These are phyloP conservation scores for Solanum neorickii DNA, from an alignment of 257 asterid species.

Conservation along the genomic window DNA sequence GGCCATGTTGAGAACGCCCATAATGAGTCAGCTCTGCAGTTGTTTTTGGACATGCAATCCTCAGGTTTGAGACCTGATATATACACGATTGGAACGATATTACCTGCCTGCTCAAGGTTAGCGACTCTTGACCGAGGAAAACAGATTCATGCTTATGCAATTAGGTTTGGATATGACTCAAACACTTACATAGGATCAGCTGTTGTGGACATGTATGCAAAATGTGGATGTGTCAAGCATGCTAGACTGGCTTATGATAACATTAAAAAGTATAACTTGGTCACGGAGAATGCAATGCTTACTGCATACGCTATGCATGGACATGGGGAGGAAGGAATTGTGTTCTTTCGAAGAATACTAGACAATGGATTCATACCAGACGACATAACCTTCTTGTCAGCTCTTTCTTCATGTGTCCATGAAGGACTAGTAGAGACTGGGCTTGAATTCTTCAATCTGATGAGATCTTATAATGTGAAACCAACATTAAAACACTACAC, in stretches of 20 bases:
- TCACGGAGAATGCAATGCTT: slow-evolving; percentile 65
- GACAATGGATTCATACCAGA: slow-evolving; percentile 46
- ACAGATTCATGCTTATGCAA: slow-evolving; percentile 57
- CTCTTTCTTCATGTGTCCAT: slow-evolving; percentile 67
- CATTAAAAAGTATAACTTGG: slow-evolving; percentile 30
- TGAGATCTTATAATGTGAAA: slow-evolving; percentile 35
- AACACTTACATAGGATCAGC: slow-evolving; percentile 51
- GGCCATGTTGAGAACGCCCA: slow-evolving; percentile 47
- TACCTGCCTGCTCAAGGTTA: slow-evolving; percentile 51
- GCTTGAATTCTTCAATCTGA: slow-evolving; percentile 38
- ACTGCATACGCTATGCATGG: slow-evolving; percentile 80
- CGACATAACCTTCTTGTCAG: slow-evolving; percentile 53
- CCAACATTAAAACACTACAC: slow-evolving; percentile 67
- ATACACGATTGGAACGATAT: slow-evolving; percentile 51
- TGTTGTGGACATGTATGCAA: slow-evolving; percentile 66
- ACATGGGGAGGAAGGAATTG: slow-evolving; percentile 51
- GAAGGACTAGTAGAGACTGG: slow-evolving; percentile 56
- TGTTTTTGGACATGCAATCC: slow-evolving; percentile 42
- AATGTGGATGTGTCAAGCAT: slow-evolving; percentile 53
- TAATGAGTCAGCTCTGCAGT: slow-evolving; percentile 46
- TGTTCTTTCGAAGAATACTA: slow-evolving; percentile 40
- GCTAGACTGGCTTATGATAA: slow-evolving; percentile 26
- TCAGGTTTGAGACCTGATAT: slow-evolving; percentile 52
- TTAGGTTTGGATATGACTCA: slow-evolving; percentile 42
- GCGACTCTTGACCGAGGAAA: slow-evolving; percentile 49